Conservation (phyloP, 2,329 filamentous ascomycete genomes). For the Claviceps cyperi region DNA sequence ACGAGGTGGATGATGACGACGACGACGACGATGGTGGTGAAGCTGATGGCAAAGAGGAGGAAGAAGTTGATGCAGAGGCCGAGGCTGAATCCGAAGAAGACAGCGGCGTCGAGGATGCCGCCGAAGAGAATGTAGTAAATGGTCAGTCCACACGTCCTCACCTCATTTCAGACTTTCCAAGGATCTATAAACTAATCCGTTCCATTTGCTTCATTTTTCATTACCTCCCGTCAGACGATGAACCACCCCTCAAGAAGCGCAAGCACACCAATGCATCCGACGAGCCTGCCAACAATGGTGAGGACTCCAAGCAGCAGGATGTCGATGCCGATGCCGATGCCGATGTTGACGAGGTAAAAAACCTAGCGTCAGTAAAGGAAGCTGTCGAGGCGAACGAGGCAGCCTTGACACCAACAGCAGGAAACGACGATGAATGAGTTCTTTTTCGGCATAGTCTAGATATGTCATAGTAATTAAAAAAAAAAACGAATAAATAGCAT, state of each 20-base stretch:
- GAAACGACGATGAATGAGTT: conserved; percentile 15
- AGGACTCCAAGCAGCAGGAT: conserved; percentile 16
- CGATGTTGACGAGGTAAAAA: conserved; percentile 8
- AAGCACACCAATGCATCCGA: conserved; percentile 26
- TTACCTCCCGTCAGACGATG: conserved; percentile 16
- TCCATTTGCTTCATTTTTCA: neutral
- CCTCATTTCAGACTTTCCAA: neutral
- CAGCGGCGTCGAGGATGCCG: conserved; percentile 7
- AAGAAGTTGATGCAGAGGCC: conserved; percentile 8
- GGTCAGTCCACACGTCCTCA: conserved; percentile 15
- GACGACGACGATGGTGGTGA: conserved; percentile 18
- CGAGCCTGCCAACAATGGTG: conserved; percentile 17
- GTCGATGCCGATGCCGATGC: conserved; percentile 9
- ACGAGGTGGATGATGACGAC: conserved; percentile 20
- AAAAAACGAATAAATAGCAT: too few species aligned
- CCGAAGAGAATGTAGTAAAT: conserved; percentile 18
- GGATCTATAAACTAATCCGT: neutral
- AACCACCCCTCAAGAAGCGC: conserved; percentile 36
- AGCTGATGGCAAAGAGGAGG: conserved; percentile 12
- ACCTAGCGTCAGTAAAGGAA: conserved; percentile 13
- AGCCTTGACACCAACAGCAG: conserved; percentile 16
- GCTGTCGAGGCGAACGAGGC: conserved; percentile 15
- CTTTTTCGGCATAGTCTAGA: neutral
- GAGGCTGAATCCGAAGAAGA: conserved; percentile 9
- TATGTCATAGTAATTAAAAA: too few species aligned